Percentiles rank a stretch among this genome's conserved stretches.
phyloP scores from a whole-genome alignment of 2,329 filamentous ascomycete species.

The Fusarium tanahbumbuense region DNA sequence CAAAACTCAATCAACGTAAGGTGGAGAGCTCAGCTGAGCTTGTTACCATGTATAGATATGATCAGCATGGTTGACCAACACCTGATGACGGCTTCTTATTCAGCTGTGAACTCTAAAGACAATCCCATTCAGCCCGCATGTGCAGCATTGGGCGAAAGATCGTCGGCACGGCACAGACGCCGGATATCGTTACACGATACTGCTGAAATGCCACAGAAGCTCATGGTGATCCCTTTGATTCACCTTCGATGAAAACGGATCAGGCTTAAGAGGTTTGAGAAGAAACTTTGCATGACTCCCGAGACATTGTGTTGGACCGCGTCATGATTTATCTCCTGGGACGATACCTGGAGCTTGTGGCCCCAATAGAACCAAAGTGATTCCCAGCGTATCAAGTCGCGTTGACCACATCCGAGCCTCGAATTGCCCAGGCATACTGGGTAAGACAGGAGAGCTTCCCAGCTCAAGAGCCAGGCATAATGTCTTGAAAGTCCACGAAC shows the following conservation, averaged over 20 bases:
- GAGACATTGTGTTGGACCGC: too few relatives aligned
- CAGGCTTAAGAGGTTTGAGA: neutral
- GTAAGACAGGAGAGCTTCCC: too few relatives aligned
- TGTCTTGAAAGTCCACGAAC: neutral
- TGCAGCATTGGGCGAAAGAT: neutral
- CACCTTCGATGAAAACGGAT: neutral
- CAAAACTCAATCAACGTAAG: neutral
- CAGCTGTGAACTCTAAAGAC: neutral
- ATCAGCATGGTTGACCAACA: neutral
- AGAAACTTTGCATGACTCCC: too few relatives aligned
- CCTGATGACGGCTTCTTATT: neutral
- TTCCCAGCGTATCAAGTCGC: too few relatives aligned
- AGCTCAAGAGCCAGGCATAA: too few relatives aligned
- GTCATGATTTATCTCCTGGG: rapidly evolving
- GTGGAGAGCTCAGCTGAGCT: neutral
- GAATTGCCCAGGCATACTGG: too few relatives aligned
- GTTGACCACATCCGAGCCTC: too few relatives aligned
- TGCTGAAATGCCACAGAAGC: too few relatives aligned
- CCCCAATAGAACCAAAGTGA: too few relatives aligned
- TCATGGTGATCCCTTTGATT: too few relatives aligned
- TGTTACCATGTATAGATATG: neutral
- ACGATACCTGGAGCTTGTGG: too few relatives aligned
- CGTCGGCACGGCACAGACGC: neutral
- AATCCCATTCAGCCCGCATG: rapidly evolving
- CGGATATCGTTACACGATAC: neutral